Evolutionary conservation across 495 filamentous ascomycete genomes (phyloP).

Genomic region (Penicillium cosmopolitanum): DNA sequence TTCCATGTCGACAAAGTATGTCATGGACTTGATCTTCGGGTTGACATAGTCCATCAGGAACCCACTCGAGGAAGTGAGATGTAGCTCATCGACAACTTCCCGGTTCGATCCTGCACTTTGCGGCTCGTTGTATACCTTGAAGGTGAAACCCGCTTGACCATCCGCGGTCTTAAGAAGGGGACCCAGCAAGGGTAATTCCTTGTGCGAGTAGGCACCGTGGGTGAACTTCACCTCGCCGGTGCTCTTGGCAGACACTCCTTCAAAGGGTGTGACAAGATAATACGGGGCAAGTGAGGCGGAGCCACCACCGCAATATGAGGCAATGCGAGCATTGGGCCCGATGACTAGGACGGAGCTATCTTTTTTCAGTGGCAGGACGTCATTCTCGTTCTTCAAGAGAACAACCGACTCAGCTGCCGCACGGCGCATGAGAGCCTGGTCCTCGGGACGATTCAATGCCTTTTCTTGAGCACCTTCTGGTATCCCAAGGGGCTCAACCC

Average conservation of each 20-base stretch:
- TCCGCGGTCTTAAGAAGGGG: conserved; percentile 50
- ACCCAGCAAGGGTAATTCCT: conserved; percentile 60
- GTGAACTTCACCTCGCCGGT: conserved; percentile 46
- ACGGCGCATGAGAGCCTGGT: conserved; percentile 65
- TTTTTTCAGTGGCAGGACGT: conserved; percentile 66
- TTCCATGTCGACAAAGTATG: conserved; percentile 66
- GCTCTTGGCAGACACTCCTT: conserved; percentile 63
- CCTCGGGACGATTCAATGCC: conserved; percentile 66
- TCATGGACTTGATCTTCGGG: conserved; percentile 52
- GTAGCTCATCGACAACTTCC: conserved; percentile 56
- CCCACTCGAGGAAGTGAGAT: conserved; percentile 55
- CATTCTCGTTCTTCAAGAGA: conserved; percentile 75
- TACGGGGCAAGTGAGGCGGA: conserved; percentile 80
- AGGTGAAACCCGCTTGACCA: conserved; percentile 57
- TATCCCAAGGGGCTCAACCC: conserved; percentile 62
- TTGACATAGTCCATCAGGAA: conserved; percentile 68
- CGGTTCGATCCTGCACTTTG: conserved; percentile 45
- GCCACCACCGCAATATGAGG: conserved; percentile 79
- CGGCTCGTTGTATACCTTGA: conserved; percentile 63
- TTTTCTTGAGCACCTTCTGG: conserved; percentile 62
- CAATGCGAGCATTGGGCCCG: conserved; percentile 76
- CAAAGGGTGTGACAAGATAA: conserved; percentile 72
- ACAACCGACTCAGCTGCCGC: conserved; percentile 74
- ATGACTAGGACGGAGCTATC: conserved; percentile 72
- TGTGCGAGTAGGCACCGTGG: conserved; percentile 63